These are phyloP conservation scores for Myochromella boudieri DNA, from an alignment of 768 basidiomycete species.

Conservation along the genomic window DNA sequence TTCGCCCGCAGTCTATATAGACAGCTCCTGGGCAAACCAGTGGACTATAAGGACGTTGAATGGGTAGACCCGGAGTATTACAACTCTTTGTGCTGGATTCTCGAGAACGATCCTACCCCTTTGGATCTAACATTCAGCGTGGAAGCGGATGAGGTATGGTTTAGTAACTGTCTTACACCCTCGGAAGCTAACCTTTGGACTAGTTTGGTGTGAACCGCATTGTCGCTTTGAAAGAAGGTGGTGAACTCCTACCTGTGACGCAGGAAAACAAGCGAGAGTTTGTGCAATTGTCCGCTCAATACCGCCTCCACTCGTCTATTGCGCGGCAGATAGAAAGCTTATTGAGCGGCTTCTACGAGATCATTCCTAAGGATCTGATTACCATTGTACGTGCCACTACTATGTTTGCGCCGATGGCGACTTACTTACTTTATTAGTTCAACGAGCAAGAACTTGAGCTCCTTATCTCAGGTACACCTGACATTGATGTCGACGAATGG, in stretches of 20 bases:
- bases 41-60: slow-evolving; percentile 95
- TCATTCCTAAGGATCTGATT: slow-evolving; percentile 95
- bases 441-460: slow-evolving; percentile 94
- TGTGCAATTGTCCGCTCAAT: slow-evolving; percentile 92
- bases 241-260: slow-evolving; percentile 83
- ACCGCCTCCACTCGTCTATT: slow-evolving; percentile 90
- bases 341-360: slow-evolving; percentile 91
- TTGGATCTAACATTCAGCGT: slow-evolving; percentile 93
- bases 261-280: slow-evolving; percentile 97
- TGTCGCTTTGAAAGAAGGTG: slow-evolving; percentile 83
- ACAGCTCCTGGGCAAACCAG: slow-evolving; percentile 89
- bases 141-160: slow-evolving; percentile 86
- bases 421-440: slow-evolving; percentile 51
- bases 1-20: slow-evolving; percentile 96
- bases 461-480: slow-evolving; percentile 95
- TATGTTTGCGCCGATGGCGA: not conserved
- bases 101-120: slow-evolving; percentile 89
- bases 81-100: slow-evolving; percentile 96
- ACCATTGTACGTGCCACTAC: slow-evolving; percentile 66
- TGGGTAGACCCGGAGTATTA: slow-evolving; percentile 99
- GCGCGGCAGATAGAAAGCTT: slow-evolving; percentile 93
- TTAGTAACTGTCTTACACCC: not conserved
- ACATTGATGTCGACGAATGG: slow-evolving; percentile 98
- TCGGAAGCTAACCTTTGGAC: slow-evolving; percentile 13
- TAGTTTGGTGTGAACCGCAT: slow-evolving; percentile 92